phyloP scores from a whole-genome alignment of 139 green algal species.

The Chlorella sp. region DNA sequence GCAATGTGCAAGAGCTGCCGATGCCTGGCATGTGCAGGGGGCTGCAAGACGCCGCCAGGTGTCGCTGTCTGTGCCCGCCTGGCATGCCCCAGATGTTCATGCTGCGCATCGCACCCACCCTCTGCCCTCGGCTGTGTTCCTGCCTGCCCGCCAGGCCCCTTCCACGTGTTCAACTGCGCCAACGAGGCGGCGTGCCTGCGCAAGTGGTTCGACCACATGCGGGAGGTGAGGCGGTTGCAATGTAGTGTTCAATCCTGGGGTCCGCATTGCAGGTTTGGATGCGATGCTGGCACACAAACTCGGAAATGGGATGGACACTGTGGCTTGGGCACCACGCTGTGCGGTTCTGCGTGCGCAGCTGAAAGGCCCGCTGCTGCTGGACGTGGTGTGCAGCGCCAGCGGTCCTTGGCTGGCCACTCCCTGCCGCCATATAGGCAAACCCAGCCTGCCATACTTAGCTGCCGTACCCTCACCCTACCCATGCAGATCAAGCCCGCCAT shows the following conservation, averaged over 20 bases:
- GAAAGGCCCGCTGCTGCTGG: not conserved
- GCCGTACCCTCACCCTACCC: too few relatives aligned
- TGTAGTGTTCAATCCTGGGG: not conserved
- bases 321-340: not conserved
- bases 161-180: constrained; percentile 89
- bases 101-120: too few relatives aligned
- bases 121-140: too few relatives aligned
- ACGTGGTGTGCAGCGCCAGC: too few relatives aligned
- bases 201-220: constrained; percentile 95
- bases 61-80: not conserved
- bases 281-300: too few relatives aligned
- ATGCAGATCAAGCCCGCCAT: constrained; percentile 82
- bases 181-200: constrained; percentile 84
- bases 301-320: too few relatives aligned
- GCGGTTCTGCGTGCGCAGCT: not conserved
- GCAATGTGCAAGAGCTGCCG: not conserved
- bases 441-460: too few relatives aligned
- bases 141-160: constrained; percentile 77
- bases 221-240: constrained; percentile 40
- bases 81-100: too few relatives aligned
- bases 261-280: too few relatives aligned
- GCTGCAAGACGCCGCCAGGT: not conserved
- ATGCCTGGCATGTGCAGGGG: not conserved
- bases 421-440: too few relatives aligned
- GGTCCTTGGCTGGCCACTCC: too few relatives aligned